Percentiles rank a stretch among this genome's conserved stretches.
Evolutionary conservation across 2,329 filamentous ascomycete genomes (phyloP).

Genomic region (Fusarium hostae): DNA sequence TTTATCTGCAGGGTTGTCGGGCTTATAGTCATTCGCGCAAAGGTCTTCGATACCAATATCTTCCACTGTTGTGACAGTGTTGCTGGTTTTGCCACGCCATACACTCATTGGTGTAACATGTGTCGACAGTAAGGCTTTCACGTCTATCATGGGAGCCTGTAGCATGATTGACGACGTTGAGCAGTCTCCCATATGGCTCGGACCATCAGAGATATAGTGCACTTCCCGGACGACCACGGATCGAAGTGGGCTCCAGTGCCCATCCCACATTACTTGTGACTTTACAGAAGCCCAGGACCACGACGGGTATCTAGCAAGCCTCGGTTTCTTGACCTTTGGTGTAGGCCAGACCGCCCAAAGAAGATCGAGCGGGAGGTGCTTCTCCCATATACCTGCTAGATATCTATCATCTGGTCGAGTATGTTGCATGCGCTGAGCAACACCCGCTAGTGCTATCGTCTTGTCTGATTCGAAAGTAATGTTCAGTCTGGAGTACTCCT

Average conservation of each 20-base stretch:
- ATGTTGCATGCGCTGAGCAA: not conserved
- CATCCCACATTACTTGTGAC: not conserved
- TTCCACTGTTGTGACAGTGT: not conserved
- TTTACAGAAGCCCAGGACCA: not conserved
- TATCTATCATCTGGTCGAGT: not conserved
- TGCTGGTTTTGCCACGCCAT: rapidly evolving
- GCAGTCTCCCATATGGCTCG: not conserved
- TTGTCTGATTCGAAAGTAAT: not conserved
- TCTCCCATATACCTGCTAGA: not conserved
- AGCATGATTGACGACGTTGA: not conserved
- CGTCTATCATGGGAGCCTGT: rapidly evolving
- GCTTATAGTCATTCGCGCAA: not conserved
- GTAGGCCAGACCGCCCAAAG: not conserved
- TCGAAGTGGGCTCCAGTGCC: not conserved
- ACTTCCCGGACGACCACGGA: not conserved
- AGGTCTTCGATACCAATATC: not conserved
- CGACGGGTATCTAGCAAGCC: not conserved
- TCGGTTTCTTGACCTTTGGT: rapidly evolving
- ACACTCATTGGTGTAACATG: not conserved
- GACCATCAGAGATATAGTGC: rapidly evolving
- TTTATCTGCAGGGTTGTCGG: rapidly evolving
- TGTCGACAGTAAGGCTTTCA: rapidly evolving
- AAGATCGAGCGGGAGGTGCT: not conserved
- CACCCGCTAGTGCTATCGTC: not conserved
- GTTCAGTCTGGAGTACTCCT: not conserved